phyloP scores from a whole-genome alignment of 2,329 filamentous ascomycete genomes.

The Incumbomyces lentus region DNA sequence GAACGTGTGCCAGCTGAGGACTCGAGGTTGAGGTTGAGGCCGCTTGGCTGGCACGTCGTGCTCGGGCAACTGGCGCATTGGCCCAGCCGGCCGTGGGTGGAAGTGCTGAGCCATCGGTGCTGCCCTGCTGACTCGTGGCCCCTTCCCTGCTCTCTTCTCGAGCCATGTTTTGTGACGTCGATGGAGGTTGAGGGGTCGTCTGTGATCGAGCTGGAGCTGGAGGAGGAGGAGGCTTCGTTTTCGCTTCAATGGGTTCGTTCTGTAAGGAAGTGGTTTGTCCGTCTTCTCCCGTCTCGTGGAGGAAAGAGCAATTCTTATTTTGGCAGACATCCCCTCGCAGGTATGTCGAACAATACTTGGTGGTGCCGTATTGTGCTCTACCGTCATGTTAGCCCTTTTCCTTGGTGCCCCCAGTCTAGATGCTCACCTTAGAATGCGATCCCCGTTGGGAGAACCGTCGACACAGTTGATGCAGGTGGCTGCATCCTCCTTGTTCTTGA shows the following conservation, averaged over 20 bases:
- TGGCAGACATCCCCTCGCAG: slow-evolving; percentile 87
- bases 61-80: slow-evolving; percentile 52
- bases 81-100: slow-evolving; percentile 94
- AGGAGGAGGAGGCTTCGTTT: slow-evolving; percentile 24
- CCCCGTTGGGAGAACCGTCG: slow-evolving; percentile 83
- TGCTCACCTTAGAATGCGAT: slow-evolving; percentile 65
- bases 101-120: slow-evolving; percentile 76
- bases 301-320: slow-evolving; percentile 94
- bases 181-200: slow-evolving; percentile 24
- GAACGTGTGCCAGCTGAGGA: slow-evolving; percentile 51
- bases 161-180: slow-evolving; percentile 49
- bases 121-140: slow-evolving; percentile 45
- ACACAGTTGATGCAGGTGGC: slow-evolving; percentile 82
- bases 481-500: slow-evolving; percentile 82
- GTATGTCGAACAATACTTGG: slow-evolving; percentile 97
- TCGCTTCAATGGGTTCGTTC: slow-evolving; percentile 18
- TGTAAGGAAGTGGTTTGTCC: slow-evolving; percentile 30
- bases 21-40: slow-evolving; percentile 75
- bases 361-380: slow-evolving; percentile 71
- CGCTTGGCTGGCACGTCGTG: slow-evolving; percentile 61
- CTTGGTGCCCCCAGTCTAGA: background rate
- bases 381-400: background rate
- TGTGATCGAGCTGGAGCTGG: slow-evolving; percentile 21
- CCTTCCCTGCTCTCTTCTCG: slow-evolving; percentile 66
- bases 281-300: slow-evolving; percentile 96